A percentile compares a stretch with the other conserved stretches of the same genome.
Evolutionary conservation across 257 asterid species (phyloP).

Genomic region (Marsdenia floribunda): DNA sequence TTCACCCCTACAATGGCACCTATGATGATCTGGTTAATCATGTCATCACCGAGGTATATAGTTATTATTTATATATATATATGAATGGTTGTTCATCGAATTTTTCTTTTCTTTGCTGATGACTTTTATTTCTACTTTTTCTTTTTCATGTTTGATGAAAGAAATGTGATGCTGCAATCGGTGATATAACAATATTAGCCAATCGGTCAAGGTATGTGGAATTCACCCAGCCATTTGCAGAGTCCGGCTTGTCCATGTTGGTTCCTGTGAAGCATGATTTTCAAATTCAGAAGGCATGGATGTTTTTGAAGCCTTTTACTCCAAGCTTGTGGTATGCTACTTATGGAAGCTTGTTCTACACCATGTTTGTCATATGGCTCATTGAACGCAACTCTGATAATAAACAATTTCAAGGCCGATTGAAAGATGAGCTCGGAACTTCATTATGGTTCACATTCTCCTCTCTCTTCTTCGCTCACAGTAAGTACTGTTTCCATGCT

Average conservation of each 20-base stretch:
- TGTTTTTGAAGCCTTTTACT: constrained; percentile 35
- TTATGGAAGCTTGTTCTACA: constrained; percentile 24
- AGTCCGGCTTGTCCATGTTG: constrained; percentile 36
- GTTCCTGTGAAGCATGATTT: constrained; percentile 22
- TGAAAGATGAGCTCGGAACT: constrained; percentile 34
- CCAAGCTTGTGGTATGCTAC: constrained; percentile 32
- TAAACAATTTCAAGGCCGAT: constrained; percentile 20
- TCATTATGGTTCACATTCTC: constrained; percentile 47
- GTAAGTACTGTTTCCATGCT: constrained; percentile 20
- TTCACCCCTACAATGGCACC: constrained; percentile 21
- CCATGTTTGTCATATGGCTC: constrained; percentile 36
- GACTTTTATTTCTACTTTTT: background rate
- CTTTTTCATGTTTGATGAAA: background rate
- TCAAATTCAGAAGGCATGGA: constrained; percentile 16
- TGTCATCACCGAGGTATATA: constrained; percentile 25
- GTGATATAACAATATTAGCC: constrained; percentile 31
- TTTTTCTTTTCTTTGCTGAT: background rate
- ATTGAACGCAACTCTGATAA: constrained; percentile 32
- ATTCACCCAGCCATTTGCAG: constrained; percentile 35
- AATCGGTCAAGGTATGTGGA: constrained; percentile 27
- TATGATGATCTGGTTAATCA: constrained; percentile 21
- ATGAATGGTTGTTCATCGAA: too few relatives aligned
- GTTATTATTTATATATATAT: background rate
- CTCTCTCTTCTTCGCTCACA: constrained; percentile 32
- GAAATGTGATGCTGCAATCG: constrained; percentile 27